phyloP scores from a whole-genome alignment of 139 green algal genomes.

The Pseudopediastrum boryanum region DNA sequence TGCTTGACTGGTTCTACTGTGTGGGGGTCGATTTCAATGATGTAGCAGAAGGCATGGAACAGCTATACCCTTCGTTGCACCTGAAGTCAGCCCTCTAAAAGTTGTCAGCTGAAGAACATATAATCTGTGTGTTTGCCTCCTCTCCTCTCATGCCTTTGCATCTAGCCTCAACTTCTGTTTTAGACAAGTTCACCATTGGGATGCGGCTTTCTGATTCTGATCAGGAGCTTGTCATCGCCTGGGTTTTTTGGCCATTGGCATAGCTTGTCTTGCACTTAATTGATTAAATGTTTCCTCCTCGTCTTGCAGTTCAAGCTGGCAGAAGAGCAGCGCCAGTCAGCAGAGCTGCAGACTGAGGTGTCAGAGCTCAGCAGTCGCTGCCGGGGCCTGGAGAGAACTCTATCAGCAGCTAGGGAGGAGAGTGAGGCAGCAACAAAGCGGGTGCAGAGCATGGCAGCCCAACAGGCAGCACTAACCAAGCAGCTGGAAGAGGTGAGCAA shows the following conservation, averaged over 20 bases:
- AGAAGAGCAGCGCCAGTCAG: background rate
- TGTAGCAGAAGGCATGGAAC: too few relatives aligned
- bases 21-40: too few relatives aligned
- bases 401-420: background rate
- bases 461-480: background rate
- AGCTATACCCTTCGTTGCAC: too few relatives aligned
- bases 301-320: conserved; percentile 20
- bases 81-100: too few relatives aligned
- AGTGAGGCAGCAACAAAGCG: background rate
- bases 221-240: too few relatives aligned
- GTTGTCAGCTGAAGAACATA: too few relatives aligned
- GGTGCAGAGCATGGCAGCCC: conserved; percentile 14
- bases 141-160: background rate
- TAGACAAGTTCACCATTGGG: background rate
- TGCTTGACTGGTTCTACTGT: too few relatives aligned
- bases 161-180: background rate
- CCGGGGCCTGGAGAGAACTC: background rate
- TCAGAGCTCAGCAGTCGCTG: conserved; percentile 3
- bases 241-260: too few relatives aligned
- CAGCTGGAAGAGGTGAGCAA: conserved; percentile 27
- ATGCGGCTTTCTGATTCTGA: background rate
- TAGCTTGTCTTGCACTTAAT: too few relatives aligned
- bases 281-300: background rate
- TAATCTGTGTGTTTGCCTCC: background rate
- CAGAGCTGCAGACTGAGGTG: background rate